These are phyloP conservation scores for Scedosporium boydii DNA, from an alignment of 2,329 filamentous ascomycete species.

Conservation along the genomic window DNA sequence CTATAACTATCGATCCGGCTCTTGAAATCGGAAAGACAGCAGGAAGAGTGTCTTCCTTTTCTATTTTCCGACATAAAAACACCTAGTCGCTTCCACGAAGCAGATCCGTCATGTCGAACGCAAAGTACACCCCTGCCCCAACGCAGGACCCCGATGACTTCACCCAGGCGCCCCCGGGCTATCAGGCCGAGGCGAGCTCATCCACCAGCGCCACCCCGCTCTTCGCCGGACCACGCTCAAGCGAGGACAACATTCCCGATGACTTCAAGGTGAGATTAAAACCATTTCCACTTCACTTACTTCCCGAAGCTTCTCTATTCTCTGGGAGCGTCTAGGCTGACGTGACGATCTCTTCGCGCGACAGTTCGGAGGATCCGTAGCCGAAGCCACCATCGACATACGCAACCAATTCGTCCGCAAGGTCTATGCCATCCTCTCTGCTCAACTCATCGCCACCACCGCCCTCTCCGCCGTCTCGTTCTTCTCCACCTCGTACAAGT, in stretches of 20 bases:
- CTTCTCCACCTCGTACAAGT: conserved; percentile 67
- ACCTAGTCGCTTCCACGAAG: neutral
- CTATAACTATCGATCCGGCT: no score
- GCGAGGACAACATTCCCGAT: conserved; percentile 87
- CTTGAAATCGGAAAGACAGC: no score
- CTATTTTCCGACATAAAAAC: neutral
- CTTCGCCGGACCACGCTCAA: conserved; percentile 59
- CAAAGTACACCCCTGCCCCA: conserved; percentile 76
- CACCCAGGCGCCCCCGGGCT: conserved; percentile 74
- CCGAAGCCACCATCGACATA: conserved; percentile 90
- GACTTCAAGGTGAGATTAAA: conserved; percentile 71
- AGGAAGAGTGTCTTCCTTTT: neutral
- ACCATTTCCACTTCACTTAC: no score
- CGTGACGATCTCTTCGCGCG: neutral
- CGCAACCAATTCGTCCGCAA: conserved; percentile 95
- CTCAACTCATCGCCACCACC: conserved; percentile 80
- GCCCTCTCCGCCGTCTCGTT: conserved; percentile 77
- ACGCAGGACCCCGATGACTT: conserved; percentile 82
- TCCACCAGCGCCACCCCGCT: conserved; percentile 47
- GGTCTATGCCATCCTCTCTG: conserved; percentile 96
- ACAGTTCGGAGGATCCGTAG: conserved; percentile 83
- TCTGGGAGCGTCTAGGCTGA: no score
- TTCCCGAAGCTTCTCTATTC: no score
- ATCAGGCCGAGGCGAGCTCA: conserved; percentile 41
- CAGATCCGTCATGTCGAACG: conserved; percentile 50